These are phyloP conservation scores for Solanum dulcamara DNA, from an alignment of 257 asterid genomes.

Conservation along the genomic window DNA sequence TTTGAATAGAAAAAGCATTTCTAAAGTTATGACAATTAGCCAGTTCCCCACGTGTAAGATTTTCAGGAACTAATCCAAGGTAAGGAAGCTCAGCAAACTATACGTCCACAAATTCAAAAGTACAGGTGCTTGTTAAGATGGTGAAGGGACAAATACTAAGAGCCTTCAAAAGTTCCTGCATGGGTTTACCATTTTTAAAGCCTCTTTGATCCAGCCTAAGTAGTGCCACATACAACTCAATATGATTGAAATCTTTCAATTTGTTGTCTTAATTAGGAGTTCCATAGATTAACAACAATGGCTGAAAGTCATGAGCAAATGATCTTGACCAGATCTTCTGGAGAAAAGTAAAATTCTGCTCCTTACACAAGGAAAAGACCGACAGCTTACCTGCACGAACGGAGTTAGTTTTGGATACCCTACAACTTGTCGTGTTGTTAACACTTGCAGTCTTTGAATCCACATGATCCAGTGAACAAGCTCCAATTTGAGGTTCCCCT, in stretches of 20 bases:
- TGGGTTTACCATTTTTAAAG: background rate
- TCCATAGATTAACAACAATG: background rate
- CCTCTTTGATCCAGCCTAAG: background rate
- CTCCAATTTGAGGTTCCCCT: conserved; percentile 26
- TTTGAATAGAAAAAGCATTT: background rate
- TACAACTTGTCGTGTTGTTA: conserved; percentile 13
- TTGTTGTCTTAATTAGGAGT: background rate
- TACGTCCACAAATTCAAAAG: background rate
- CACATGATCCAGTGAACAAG: conserved; percentile 16
- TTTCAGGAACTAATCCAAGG: background rate
- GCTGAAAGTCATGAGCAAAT: background rate
- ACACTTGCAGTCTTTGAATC: conserved; percentile 16
- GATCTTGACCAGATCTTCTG: background rate
- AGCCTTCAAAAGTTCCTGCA: background rate
- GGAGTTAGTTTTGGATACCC: conserved; percentile 26
- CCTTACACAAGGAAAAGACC: background rate
- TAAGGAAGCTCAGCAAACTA: background rate
- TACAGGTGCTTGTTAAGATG: background rate
- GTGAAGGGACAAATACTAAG: background rate
- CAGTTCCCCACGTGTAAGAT: background rate
- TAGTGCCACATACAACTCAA: background rate
- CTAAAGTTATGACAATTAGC: background rate
- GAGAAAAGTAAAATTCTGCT: background rate
- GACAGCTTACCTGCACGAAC: conserved; percentile 62
- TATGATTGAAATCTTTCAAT: background rate